Conservation (phyloP, 176 grass and related monocot genomes). For the Cenchrus fungigraminus region DNA sequence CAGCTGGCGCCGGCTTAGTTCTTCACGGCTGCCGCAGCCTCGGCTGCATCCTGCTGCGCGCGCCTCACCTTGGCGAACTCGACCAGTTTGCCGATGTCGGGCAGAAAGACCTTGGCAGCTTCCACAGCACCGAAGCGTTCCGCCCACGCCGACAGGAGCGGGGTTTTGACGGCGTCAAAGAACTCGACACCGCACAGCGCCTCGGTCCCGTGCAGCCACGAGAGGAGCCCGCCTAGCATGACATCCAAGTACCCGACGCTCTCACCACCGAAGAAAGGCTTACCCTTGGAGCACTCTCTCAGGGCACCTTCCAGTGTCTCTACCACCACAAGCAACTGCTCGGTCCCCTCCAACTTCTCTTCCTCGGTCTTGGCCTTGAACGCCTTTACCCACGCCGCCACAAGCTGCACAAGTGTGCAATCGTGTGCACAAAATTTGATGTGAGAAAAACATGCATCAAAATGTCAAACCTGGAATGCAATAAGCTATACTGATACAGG, state of each 20-base stretch:
- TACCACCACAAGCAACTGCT: neutral
- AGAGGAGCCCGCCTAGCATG: slow-evolving; percentile 25
- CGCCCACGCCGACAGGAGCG: slow-evolving; percentile 39
- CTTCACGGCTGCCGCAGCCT: neutral
- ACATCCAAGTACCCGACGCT: slow-evolving; percentile 42
- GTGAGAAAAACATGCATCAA: neutral
- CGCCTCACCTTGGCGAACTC: slow-evolving; percentile 22
- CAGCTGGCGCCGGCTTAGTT: neutral
- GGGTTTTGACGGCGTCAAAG: slow-evolving; percentile 36
- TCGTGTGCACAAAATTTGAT: neutral
- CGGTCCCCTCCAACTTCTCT: slow-evolving; percentile 25
- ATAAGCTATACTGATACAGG: neutral
- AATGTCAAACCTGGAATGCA: neutral
- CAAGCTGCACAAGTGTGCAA: neutral
- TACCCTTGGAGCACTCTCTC: slow-evolving; percentile 43
- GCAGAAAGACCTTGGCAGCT: slow-evolving; percentile 23
- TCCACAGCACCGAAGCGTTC: slow-evolving; percentile 37
- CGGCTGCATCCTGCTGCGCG: neutral
- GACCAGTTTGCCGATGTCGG: slow-evolving; percentile 27
- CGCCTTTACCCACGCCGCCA: neutral
- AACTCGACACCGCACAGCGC: neutral
- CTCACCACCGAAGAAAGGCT: slow-evolving; percentile 52
- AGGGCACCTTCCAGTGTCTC: slow-evolving; percentile 33
- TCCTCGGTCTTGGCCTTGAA: slow-evolving; percentile 24
- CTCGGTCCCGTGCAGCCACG: slow-evolving; percentile 9